These are phyloP conservation scores for Rhododendron kiyosumense DNA, from an alignment of 148 eudicot genomes.

Conservation along the genomic window DNA sequence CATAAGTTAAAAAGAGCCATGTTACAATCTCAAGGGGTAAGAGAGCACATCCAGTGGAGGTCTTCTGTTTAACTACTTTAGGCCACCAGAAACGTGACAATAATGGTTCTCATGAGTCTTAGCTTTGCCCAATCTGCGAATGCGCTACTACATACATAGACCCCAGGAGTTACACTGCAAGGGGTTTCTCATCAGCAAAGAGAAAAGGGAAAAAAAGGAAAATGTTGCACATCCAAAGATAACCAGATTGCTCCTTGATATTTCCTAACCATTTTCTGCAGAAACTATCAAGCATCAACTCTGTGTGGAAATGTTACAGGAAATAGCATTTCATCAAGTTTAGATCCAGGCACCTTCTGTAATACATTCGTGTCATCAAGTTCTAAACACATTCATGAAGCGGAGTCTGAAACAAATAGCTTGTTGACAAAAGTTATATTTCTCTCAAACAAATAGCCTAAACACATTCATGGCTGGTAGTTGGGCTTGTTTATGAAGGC, in stretches of 20 bases:
- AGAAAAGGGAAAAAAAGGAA: neutral
- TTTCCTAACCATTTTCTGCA: neutral
- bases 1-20: neutral
- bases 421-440: neutral
- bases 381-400: neutral
- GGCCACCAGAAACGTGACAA: neutral
- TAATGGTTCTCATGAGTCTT: neutral
- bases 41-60: neutral
- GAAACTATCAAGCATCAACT: neutral
- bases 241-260: neutral
- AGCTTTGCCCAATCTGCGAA: neutral
- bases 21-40: neutral
- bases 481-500: neutral
- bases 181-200: neutral
- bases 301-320: neutral
- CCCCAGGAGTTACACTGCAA: neutral
- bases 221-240: neutral
- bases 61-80: neutral
- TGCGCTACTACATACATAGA: neutral
- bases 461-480: neutral
- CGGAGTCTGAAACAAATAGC: neutral
- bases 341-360: neutral
- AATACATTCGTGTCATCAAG: neutral
- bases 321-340: neutral
- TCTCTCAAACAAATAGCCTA: neutral